These are phyloP conservation scores for Tricholoma terreum DNA, from an alignment of 768 basidiomycete species.

Conservation along the genomic window DNA sequence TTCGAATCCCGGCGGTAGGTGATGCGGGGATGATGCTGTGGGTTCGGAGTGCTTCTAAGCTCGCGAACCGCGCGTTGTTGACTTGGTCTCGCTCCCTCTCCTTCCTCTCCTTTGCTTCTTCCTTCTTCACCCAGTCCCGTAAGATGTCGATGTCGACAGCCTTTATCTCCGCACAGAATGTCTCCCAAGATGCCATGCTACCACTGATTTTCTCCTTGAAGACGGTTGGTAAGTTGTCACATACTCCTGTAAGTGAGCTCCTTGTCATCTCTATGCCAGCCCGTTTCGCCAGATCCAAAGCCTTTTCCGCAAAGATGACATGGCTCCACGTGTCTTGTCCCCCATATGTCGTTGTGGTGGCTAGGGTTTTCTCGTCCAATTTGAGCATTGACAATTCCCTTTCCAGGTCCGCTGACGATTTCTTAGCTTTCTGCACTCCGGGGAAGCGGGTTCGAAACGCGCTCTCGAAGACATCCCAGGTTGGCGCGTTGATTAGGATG, in stretches of 20 bases:
- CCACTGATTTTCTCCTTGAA: conserved; percentile 1
- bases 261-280: neutral
- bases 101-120: neutral
- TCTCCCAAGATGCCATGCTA: no score
- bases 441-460: neutral
- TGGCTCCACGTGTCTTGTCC: neutral
- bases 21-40: no score
- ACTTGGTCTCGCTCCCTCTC: neutral
- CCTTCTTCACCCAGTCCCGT: no score
- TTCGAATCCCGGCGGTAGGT: no score
- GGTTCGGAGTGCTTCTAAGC: no score
- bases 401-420: neutral
- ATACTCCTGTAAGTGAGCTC: neutral
- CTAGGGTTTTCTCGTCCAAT: no score
- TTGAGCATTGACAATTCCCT: no score
- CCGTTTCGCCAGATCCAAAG: no score
- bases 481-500: neutral
- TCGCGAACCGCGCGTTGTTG: neutral
- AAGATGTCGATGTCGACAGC: no score
- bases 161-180: no score
- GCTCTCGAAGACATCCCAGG: neutral
- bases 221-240: neutral
- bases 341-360: no score
- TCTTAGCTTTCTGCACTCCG: neutral
- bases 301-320: neutral